Base-by-base conservation (phyloP, 768 basidiomycete genomes). In the Boletus subcaerulescens region DNA sequence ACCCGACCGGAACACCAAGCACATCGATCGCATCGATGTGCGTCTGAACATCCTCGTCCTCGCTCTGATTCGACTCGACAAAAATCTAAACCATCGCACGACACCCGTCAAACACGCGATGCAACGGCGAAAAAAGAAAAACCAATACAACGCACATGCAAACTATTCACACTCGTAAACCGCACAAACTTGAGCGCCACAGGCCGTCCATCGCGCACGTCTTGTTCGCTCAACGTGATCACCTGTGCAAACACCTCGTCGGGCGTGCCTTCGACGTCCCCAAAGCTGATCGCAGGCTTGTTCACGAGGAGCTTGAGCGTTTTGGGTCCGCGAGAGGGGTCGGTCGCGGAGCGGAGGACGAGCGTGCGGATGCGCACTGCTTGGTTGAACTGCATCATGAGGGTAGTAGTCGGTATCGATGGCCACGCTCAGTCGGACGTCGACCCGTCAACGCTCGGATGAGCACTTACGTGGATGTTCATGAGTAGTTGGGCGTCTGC, bases 401-500 rank as follows among this genome's bases (percentile, higher is more conserved):
- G 24, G 4, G 24, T 24, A 3, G 22, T 24, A 3, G 22, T 24
- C 5, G 24, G 24, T 24, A 9, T 29, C 29, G 29, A 29, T 29
- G 29, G 29, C 8, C 29, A 29, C 29, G 29, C 26, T 26, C 26
- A 26, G 26, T 29, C 29, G 29, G 29, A 26, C 26, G 26, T 26
- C 8, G 3, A 26, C 26, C 8, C 26, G 26, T 29, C 26, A 9
- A 9, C 26, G 26, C 9, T 29, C 9, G 29, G 29, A 29, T 10
- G 29, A 29, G 29, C 12, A 17, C 35, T 60, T 63, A 88, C 87
- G n/a, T 79, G 76, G 50, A 91, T 77, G 60, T 75, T 87, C 45
- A 91, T 54, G 24, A 91, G 71, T 8, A 91, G 76, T 66, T 91
- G 85, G 59, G 86, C 89, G 59, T 91, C 89, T 3, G 79, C 81